These are phyloP conservation scores for Lonicera japonica DNA, from an alignment of 129 eudicot species.

Conservation along the genomic window DNA sequence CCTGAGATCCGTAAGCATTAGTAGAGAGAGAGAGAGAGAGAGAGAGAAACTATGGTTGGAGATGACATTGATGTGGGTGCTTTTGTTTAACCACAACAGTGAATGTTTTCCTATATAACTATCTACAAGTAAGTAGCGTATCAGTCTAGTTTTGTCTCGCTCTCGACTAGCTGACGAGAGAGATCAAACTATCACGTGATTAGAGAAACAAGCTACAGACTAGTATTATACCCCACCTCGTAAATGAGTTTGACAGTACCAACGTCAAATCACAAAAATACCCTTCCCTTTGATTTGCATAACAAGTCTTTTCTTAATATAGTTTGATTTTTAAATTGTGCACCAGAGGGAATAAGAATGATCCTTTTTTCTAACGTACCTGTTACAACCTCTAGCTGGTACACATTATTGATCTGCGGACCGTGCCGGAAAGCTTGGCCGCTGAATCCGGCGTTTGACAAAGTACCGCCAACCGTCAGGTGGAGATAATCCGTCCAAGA, in stretches of 20 bases:
- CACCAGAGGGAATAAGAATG: too few species aligned
- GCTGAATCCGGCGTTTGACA: slow-evolving; percentile 91
- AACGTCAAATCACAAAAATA: too few species aligned
- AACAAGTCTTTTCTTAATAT: not conserved
- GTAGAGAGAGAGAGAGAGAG: too few species aligned
- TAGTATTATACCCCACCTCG: not conserved
- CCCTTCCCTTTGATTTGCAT: not conserved
- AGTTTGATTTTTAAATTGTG: not conserved
- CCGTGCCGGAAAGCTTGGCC: slow-evolving; percentile 98
- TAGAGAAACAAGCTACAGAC: not conserved
- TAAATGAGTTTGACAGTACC: too few species aligned
- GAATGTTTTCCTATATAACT: too few species aligned
- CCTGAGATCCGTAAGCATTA: slow-evolving; percentile 38
- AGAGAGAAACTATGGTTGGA: too few species aligned
- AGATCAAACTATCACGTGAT: too few species aligned
- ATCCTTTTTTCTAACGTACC: slow-evolving; percentile 31
- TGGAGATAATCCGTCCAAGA: slow-evolving; percentile 99
- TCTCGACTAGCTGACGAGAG: too few species aligned
- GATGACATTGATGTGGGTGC: too few species aligned
- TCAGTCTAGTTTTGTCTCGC: not conserved
- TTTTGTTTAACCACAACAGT: too few species aligned
- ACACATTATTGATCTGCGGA: slow-evolving; percentile 89
- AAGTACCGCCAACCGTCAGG: slow-evolving; percentile 91
- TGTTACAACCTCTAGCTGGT: slow-evolving; percentile 87
- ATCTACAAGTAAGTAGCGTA: too few species aligned